These are phyloP conservation scores for Turritis glabra DNA, from an alignment of 345 rosid genomes.

Conservation along the genomic window DNA sequence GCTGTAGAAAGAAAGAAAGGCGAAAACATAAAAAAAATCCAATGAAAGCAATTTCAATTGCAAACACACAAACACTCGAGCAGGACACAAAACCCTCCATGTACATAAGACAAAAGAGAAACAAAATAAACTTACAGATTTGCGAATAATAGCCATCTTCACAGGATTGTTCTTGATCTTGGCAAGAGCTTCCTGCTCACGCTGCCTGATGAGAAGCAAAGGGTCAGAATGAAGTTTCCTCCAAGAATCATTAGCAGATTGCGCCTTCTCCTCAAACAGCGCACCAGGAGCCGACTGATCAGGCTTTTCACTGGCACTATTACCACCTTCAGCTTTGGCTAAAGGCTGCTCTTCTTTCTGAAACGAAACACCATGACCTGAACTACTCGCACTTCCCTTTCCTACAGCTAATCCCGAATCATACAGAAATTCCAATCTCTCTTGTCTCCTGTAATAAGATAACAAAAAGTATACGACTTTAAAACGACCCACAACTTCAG, in stretches of 20 bases:
- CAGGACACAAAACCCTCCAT: background rate
- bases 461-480: background rate
- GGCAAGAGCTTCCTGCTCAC: constrained; percentile 93
- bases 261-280: constrained; percentile 82
- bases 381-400: constrained; percentile 51
- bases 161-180: constrained; percentile 94
- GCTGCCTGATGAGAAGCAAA: constrained; percentile 84
- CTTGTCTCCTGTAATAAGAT: constrained; percentile 65
- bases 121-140: constrained; percentile 58
- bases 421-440: constrained; percentile 91
- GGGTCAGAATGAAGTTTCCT: constrained; percentile 96
- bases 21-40: background rate
- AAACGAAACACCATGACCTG: constrained; percentile 61
- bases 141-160: constrained; percentile 80
- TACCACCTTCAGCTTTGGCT: constrained; percentile 36
- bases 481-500: constrained; percentile 5
- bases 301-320: constrained; percentile 39
- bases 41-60: background rate
- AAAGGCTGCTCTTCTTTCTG: constrained; percentile 64
- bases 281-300: constrained; percentile 69
- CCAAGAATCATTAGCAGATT: constrained; percentile 85
- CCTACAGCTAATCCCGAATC: constrained; percentile 95
- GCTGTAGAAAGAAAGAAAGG: background rate
- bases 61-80: background rate
- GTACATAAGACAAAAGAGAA: background rate